A percentile compares a stretch with the other conserved stretches of the same genome.
Conservation (phyloP, 2,329 filamentous ascomycete genomes). For the Fusarium liriodendri region DNA sequence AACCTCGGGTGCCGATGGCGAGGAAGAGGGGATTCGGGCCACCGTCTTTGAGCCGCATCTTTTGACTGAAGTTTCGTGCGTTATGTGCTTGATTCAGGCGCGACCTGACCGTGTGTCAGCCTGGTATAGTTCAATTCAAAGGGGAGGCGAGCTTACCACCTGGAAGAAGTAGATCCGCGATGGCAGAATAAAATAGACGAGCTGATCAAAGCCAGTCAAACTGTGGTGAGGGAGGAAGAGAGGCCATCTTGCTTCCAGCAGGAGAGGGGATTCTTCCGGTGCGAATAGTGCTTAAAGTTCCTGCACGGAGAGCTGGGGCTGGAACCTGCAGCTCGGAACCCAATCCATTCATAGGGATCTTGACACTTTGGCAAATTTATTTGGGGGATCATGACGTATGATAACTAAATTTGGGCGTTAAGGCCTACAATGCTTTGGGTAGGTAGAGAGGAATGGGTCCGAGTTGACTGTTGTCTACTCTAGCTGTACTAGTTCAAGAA, state of each 20-base stretch:
- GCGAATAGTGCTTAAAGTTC: neutral
- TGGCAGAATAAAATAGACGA: no score
- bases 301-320: neutral
- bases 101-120: no score
- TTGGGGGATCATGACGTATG: neutral
- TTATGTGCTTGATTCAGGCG: no score
- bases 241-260: neutral
- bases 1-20: neutral
- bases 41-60: neutral
- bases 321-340: neutral
- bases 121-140: no score
- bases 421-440: neutral
- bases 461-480: neutral
- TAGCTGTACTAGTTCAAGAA: neutral
- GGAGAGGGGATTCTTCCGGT: neutral
- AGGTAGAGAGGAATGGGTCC: neutral
- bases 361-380: rapidly evolving
- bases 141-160: no score
- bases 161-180: no score
- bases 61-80: neutral
- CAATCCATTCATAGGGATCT: neutral
- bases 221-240: no score
- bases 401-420: rapidly evolving
- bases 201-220: no score
- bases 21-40: neutral